Conservation (phyloP, 768 basidiomycete genomes). For the Russula virescens region DNA sequence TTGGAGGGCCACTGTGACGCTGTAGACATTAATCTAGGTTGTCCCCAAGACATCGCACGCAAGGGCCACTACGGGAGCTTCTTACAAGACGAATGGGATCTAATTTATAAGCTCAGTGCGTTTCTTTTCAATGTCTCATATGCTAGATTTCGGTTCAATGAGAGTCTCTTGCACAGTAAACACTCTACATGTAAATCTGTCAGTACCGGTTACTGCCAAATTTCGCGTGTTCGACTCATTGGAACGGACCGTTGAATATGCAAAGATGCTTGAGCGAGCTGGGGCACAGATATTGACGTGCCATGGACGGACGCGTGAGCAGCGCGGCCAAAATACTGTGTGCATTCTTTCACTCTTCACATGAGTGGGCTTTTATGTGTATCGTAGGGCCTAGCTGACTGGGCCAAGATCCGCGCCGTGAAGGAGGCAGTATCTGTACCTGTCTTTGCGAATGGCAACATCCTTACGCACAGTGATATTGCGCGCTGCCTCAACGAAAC, state of each 20-base stretch:
- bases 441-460: constrained; percentile 96
- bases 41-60: constrained; percentile 93
- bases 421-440: constrained; percentile 87
- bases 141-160: not conserved
- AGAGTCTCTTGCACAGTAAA: constrained; percentile 52
- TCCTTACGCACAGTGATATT: constrained; percentile 84
- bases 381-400: constrained; percentile 75
- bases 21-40: constrained; percentile 89
- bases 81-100: constrained; percentile 91
- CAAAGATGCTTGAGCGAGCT: constrained; percentile 90
- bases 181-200: constrained; percentile 74
- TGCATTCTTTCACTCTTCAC: constrained; percentile 24
- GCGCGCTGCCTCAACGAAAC: constrained; percentile 73
- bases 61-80: constrained; percentile 85
- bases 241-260: constrained; percentile 89
- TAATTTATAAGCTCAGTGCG: constrained; percentile 75
- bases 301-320: constrained; percentile 87
- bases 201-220: constrained; percentile 93
- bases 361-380: not conserved
- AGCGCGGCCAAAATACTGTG: constrained; percentile 79
- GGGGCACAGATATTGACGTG: constrained; percentile 94
- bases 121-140: constrained; percentile 13
- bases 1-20: constrained; percentile 84
- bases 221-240: constrained; percentile 85
- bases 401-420: constrained; percentile 85